Conservation (phyloP, 345 rosid genomes). For the Gossypium mustelinum region DNA sequence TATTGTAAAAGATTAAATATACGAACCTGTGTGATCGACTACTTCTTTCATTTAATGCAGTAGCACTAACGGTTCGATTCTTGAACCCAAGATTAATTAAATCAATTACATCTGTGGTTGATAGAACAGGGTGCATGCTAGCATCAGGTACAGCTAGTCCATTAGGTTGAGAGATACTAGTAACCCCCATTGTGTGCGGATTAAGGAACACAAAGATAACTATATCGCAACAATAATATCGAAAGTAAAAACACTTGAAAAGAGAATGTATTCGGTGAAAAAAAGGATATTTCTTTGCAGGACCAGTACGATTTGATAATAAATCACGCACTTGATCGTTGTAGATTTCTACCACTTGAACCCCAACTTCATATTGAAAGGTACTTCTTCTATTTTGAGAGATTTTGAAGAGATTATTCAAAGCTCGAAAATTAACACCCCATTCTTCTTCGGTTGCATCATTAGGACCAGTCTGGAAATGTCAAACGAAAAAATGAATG, state of each 20-base stretch:
- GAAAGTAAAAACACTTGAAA: background rate
- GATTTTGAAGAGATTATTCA: constrained; percentile 67
- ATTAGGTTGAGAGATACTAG: constrained; percentile 41
- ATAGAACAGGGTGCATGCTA: constrained; percentile 59
- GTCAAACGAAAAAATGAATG: background rate
- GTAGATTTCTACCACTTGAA: constrained; percentile 95
- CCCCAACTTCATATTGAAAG: constrained; percentile 56
- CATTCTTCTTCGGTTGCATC: constrained; percentile 59
- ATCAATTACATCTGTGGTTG: constrained; percentile 75
- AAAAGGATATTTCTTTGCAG: constrained; percentile 87
- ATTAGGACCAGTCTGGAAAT: constrained; percentile 70
- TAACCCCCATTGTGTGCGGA: constrained; percentile 73
- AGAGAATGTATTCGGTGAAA: background rate
- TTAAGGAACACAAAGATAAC: constrained; percentile 46
- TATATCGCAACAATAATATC: constrained; percentile 11
- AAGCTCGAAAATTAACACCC: constrained; percentile 92
- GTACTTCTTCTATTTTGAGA: constrained; percentile 55
- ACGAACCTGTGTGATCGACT: constrained; percentile 91
- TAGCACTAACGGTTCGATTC: constrained; percentile 70
- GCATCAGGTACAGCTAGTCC: constrained; percentile 97
- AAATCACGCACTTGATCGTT: constrained; percentile 95
- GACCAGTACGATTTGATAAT: constrained; percentile 35
- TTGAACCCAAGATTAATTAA: constrained; percentile 68
- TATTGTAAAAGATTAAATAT: background rate
- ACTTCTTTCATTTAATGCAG: constrained; percentile 90